Percentiles rank a stretch among this genome's conserved stretches.
These are phyloP conservation scores for Glebionis coronaria DNA, from an alignment of 129 eudicot genomes.

Conservation along the genomic window DNA sequence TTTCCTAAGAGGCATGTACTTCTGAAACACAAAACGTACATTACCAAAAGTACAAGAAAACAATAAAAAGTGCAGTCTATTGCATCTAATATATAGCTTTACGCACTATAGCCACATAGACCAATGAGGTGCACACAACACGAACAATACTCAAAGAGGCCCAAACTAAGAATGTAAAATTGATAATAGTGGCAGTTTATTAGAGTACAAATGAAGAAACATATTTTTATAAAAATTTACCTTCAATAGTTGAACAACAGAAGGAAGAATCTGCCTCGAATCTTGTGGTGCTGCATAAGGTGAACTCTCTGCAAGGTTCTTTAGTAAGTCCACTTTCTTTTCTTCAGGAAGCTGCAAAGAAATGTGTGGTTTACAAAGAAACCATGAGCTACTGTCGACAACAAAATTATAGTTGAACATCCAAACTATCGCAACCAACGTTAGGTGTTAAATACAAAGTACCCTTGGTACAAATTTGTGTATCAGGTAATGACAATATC, in stretches of 20 bases:
- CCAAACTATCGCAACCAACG: too few relatives aligned
- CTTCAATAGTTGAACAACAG: constrained; percentile 77
- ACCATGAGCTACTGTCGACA: background rate
- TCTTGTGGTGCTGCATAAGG: constrained; percentile 83
- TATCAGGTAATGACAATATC: too few relatives aligned
- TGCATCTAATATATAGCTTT: background rate
- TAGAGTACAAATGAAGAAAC: background rate
- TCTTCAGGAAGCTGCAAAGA: constrained; percentile 72
- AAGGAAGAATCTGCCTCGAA: constrained; percentile 86
- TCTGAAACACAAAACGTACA: constrained; percentile 36
- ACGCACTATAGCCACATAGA: too few relatives aligned
- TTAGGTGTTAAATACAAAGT: too few relatives aligned
- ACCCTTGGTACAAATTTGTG: background rate
- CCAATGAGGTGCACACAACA: too few relatives aligned
- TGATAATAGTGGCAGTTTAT: too few relatives aligned
- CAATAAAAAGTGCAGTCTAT: background rate
- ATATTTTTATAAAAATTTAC: constrained; percentile 24
- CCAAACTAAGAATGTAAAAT: too few relatives aligned
- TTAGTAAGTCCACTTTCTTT: constrained; percentile 81
- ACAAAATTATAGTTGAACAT: too few relatives aligned
- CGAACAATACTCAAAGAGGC: too few relatives aligned
- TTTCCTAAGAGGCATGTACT: constrained; percentile 82
- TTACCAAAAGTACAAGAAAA: background rate
- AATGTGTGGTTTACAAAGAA: background rate
- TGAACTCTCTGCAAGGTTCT: constrained; percentile 93